Evolutionary conservation across 139 green algal genomes (phyloP), one percentile per base, ranked within the genome.

Genomic region (Desmodesmus armatus): DNA sequence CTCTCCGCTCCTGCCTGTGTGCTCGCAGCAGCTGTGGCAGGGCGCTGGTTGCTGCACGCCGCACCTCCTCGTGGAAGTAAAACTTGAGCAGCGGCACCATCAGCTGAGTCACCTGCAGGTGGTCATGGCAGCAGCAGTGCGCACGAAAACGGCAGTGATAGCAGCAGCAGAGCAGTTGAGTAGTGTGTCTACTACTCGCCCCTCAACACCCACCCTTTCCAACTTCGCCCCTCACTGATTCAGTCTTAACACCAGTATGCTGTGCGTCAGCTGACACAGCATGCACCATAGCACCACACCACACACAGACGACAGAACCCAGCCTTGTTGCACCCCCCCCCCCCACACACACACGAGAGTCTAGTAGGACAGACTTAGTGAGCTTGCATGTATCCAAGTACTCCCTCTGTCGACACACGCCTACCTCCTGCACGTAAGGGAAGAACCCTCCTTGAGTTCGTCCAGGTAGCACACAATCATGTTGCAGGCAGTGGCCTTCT

Each of bases 401-500:
- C n/a, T n/a, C n/a, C n/a, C n/a, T n/a, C n/a, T n/a, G n/a, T n/a
- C n/a, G n/a, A n/a, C n/a, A n/a, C n/a, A n/a, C n/a, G n/a, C n/a
- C n/a, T n/a, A n/a, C n/a, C 83, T 94, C 78, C 85, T 98, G 91
- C 2, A 98, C 93, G 62, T 96, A 99, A 3, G 94, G 95, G 83
- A 94, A 95, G 91, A 99, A 99, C 95, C 96, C 40, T 98, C 97
- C 87, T 96, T 96, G 19, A 99, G 93, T 88, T 99, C 97, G 73
- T 99, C 96, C 2, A 94, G 95, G 83, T 99, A 99, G 92, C 97
- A 99, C 87, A 92, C 96, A 27, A 99, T 90, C 97, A 99, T 99
- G 92, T 94, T 96, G 93, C 96, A 99, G 31, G 97, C 97, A 0
- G 95, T 99, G 19, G 96, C 94, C 91, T 99, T 99, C 89, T 99